Percentiles rank a stretch among this genome's conserved stretches.
phyloP scores from a whole-genome alignment of 257 asterid genomes.

The Prunella vulgaris region DNA sequence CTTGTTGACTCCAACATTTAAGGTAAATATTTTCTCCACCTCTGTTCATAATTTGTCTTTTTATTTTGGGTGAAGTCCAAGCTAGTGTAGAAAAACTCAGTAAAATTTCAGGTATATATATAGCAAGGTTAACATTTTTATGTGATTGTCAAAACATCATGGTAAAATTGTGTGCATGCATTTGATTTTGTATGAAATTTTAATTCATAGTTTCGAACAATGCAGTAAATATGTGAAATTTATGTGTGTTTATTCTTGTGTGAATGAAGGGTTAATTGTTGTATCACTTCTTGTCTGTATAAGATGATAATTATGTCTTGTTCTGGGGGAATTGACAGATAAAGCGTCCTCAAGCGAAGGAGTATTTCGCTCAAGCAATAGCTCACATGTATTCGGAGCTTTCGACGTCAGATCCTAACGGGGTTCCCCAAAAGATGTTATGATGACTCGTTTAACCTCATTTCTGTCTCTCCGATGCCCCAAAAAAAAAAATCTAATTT shows the following conservation, averaged over 20 bases:
- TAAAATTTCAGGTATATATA: not conserved
- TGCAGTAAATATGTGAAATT: too few species aligned
- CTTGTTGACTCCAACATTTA: slow-evolving; percentile 89
- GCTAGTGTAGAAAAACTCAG: not conserved
- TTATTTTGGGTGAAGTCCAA: not conserved
- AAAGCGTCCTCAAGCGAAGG: slow-evolving; percentile 88
- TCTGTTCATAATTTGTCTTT: not conserved
- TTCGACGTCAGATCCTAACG: slow-evolving; percentile 53
- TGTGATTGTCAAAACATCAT: too few species aligned
- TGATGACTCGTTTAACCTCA: not conserved
- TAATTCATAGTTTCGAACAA: too few species aligned
- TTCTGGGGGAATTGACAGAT: slow-evolving; percentile 36
- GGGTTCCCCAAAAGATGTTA: slow-evolving; percentile 29
- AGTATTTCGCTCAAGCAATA: slow-evolving; percentile 70
- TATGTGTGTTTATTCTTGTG: too few species aligned
- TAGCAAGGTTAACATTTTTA: too few species aligned
- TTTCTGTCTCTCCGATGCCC: too few species aligned
- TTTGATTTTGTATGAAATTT: too few species aligned
- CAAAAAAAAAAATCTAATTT: not conserved
- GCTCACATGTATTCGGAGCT: slow-evolving; percentile 66
- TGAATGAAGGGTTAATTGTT: too few species aligned
- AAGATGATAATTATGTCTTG: not conserved
- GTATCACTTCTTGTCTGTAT: not conserved
- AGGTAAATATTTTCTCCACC: slow-evolving; percentile 39
- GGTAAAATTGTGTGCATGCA: too few species aligned